Percentiles rank a stretch among this genome's conserved stretches.
phyloP scores from a whole-genome alignment of 2,329 filamentous ascomycete genomes.

The Fusarium nisikadoi region DNA sequence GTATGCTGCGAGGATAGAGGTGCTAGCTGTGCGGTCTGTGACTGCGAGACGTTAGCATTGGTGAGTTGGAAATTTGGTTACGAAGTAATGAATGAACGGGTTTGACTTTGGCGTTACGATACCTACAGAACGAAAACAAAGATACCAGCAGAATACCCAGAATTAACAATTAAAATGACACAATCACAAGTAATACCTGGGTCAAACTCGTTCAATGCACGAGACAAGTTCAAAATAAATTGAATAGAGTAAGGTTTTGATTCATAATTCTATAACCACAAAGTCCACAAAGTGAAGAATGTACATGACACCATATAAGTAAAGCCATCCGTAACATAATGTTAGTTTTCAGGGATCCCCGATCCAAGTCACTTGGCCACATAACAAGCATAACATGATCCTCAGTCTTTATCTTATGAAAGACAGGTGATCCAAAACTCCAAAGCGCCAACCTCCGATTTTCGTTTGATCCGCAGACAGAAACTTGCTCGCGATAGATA shows the following conservation, averaged over 20 bases:
- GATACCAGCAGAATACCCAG: conserved; percentile 22
- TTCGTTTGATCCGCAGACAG: background rate
- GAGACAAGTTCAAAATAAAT: background rate
- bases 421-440: conserved; percentile 14
- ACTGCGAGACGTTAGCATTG: conserved; percentile 34
- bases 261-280: conserved; percentile 10
- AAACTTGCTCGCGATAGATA: background rate
- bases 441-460: conserved; percentile 9
- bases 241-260: conserved; percentile 5
- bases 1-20: conserved; percentile 78
- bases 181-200: background rate
- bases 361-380: background rate
- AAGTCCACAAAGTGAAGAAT: conserved; percentile 3
- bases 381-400: background rate
- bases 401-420: background rate
- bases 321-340: background rate
- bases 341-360: background rate
- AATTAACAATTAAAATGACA: background rate
- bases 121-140: conserved; percentile 20
- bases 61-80: conserved; percentile 1
- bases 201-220: background rate
- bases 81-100: conserved; percentile 13
- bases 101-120: conserved; percentile 25
- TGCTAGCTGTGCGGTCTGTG: conserved; percentile 70
- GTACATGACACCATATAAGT: background rate